Evolutionary conservation across 345 rosid species (phyloP).

Genomic region (Eucalyptus decipiens): DNA sequence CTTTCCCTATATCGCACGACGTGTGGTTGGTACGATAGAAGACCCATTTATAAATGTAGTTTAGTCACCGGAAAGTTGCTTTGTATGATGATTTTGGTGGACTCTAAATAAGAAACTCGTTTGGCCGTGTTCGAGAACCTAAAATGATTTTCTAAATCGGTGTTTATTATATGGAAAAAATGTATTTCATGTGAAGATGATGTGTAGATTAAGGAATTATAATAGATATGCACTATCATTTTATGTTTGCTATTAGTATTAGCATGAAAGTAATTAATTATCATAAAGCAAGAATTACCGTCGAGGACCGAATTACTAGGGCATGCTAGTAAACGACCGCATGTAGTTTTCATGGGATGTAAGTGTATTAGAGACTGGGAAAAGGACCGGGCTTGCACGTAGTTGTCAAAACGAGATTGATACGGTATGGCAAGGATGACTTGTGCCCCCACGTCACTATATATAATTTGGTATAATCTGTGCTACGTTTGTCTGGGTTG

Average conservation of each 20-base stretch:
- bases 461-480: not conserved
- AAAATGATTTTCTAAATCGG: not conserved
- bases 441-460: not conserved
- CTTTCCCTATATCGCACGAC: not conserved
- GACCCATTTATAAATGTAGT: not conserved
- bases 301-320: not conserved
- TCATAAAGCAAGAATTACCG: not conserved
- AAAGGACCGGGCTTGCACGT: not conserved
- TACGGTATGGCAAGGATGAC: not conserved
- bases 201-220: not conserved
- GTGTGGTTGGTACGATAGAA: not conserved
- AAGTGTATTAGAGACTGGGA: not conserved
- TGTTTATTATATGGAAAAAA: not conserved
- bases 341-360: not conserved
- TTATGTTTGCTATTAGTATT: not conserved
- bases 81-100: not conserved
- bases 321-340: not conserved
- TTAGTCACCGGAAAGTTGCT: not conserved
- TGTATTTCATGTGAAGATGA: fast-evolving
- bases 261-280: not conserved
- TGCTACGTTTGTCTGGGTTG: not conserved
- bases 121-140: not conserved
- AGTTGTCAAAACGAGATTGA: not conserved
- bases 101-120: not conserved
- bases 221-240: not conserved